These are phyloP conservation scores for Pleurozium schreberi DNA, from an alignment of 225 moss, liverwort and hornwort genomes.

Conservation along the genomic window DNA sequence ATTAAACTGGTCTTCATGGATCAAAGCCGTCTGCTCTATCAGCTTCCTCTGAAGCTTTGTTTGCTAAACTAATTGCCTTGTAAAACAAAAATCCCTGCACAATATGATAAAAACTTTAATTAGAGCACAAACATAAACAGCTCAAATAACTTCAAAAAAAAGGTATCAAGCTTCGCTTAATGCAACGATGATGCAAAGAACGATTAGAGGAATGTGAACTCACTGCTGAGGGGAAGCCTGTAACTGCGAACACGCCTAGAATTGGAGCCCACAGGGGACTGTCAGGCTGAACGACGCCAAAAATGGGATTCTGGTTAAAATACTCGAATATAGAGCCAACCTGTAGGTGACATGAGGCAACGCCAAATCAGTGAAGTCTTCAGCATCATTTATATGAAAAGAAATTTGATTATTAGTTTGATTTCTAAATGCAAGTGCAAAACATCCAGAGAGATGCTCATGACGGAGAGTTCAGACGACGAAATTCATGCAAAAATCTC, in stretches of 20 bases:
- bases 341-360: slow-evolving; percentile 13
- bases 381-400: not conserved
- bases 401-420: not conserved
- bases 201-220: not conserved
- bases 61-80: slow-evolving; percentile 68
- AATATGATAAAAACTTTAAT: not conserved
- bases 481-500: not conserved
- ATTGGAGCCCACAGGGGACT: slow-evolving; percentile 71
- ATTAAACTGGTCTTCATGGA: slow-evolving; percentile 31
- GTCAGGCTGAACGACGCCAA: slow-evolving; percentile 73
- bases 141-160: not conserved
- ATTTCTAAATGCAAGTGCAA: not conserved
- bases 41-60: slow-evolving; percentile 79
- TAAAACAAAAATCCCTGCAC: slow-evolving; percentile 76
- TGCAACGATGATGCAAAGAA: not conserved
- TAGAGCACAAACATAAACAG: not conserved
- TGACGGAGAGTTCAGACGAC: not conserved
- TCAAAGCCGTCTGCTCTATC: slow-evolving; percentile 74
- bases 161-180: not conserved
- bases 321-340: slow-evolving; percentile 90
- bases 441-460: not conserved
- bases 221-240: slow-evolving; percentile 78
- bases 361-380: not conserved
- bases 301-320: slow-evolving; percentile 66
- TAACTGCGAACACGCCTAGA: slow-evolving; percentile 63